A percentile compares a stretch with the other conserved stretches of the same genome.
Evolutionary conservation across 768 basidiomycete genomes (phyloP).

Genomic region (Kwoniella mangroviensis): DNA sequence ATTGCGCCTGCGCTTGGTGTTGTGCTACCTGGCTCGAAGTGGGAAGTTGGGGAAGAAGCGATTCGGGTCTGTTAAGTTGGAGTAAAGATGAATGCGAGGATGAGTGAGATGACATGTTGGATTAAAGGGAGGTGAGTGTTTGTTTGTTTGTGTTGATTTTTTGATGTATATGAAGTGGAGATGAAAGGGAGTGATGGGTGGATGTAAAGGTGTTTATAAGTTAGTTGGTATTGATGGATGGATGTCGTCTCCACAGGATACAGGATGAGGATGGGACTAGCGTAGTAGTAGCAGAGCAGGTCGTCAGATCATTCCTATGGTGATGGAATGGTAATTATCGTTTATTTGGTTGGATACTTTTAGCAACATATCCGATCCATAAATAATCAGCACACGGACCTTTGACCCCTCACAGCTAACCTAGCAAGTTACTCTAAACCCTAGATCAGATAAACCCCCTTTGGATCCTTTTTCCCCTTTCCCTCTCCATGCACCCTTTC

Average conservation of each 20-base stretch:
- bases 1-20: constrained; percentile 18
- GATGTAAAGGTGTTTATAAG: background rate
- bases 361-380: background rate
- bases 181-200: background rate
- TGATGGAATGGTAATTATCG: background rate
- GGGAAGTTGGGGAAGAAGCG: constrained; percentile 15
- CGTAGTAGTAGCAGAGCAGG: background rate
- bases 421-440: background rate
- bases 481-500: background rate
- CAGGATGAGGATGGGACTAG: background rate
- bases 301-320: constrained; percentile 7
- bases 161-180: background rate
- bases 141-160: background rate
- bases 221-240: background rate
- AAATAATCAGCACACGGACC: background rate
- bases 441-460: background rate
- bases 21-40: constrained; percentile 5
- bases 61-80: constrained; percentile 26
- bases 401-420: background rate
- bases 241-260: constrained; percentile 4
- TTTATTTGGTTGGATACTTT: constrained; percentile 10
- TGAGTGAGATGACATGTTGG: constrained; percentile 12
- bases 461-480: background rate
- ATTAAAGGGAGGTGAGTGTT: background rate
- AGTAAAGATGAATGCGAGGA: constrained; percentile 31